Evolutionary conservation across 257 asterid genomes (phyloP).

Genomic region (Penstemon newberryi): DNA sequence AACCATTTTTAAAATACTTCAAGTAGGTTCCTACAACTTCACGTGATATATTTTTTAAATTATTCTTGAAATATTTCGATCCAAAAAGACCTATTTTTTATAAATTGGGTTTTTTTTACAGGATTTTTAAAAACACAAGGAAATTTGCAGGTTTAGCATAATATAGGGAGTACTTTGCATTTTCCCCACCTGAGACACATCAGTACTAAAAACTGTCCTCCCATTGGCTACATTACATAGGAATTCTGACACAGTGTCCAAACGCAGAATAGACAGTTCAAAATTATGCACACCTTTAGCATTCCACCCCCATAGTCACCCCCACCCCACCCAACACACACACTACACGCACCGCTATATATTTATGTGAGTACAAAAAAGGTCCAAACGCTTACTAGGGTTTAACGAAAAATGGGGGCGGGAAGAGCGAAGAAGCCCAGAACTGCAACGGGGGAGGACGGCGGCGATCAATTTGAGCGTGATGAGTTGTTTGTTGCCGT

Average conservation of each 20-base stretch:
- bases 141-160: too few species aligned
- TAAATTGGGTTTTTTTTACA: too few species aligned
- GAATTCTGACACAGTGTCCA: constrained; percentile 17
- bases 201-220: not conserved
- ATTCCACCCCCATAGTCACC: not conserved
- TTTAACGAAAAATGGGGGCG: constrained; percentile 38
- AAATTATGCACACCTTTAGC: not conserved
- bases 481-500: constrained; percentile 31
- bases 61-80: too few species aligned
- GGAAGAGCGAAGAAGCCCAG: constrained; percentile 45
- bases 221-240: constrained; percentile 7
- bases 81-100: too few species aligned
- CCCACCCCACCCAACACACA: not conserved
- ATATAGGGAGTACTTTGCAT: too few species aligned
- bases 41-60: too few species aligned
- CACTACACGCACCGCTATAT: constrained; percentile 7
- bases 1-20: too few species aligned
- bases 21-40: too few species aligned
- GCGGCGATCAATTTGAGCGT: constrained; percentile 24
- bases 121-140: too few species aligned
- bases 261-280: not conserved
- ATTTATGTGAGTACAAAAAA: constrained; percentile 6
- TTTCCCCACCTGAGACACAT: not conserved
- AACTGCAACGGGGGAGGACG: constrained; percentile 36
- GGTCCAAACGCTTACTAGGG: constrained; percentile 2